Evolutionary conservation across 106 monocot species (phyloP), one percentile per base, ranked within the genome.

Genomic region (Platanthera zijinensis): DNA sequence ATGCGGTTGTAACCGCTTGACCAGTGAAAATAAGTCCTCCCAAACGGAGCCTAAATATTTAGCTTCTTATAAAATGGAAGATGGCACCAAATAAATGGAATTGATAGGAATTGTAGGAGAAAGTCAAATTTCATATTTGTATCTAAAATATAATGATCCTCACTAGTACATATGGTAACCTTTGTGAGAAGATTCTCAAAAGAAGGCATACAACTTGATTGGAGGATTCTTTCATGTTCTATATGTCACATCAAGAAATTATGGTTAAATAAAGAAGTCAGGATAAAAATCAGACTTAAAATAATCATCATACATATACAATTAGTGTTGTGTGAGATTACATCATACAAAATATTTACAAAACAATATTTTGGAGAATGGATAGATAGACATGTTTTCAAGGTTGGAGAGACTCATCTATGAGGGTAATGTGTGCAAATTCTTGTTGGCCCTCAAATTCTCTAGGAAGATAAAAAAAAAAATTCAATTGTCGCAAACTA

Each of bases 81-180:
- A 75, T 81, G 86, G 67, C 80, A 84, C 99, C 94, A 99, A 3
- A 99, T 51, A 73, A 94, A 94, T 74, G 99, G 94, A 83, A 99
- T 84, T 17, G 99, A 90, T 53, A 99, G 80, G 78, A 99, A 69
- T 79, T 99, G 93, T 3, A 85, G 84, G 19, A 82, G 88, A 82
- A 94, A 94, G 76, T 83, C 86, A 82, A 83, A 88, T 57, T 63
- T 76, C 54, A 85, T 81, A 85, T 94, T 84, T 30, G 77, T 51
- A 56, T n/a, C 79, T 66, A 74, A 75, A 75, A 5, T 77, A 78
- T 79, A 84, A 22, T 79, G 68, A 64, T 84, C 72, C 12, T 79
- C 78, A 22, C 83, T 80, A 79, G 73, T 63, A 78, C 94, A 88
- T 18, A 85, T 85, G 77, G 84, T 80, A 83, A 92, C 73, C 51